These are phyloP conservation scores for Chaetoceros tenuissimus DNA, from an alignment of 108 stramenopile species.

Conservation along the genomic window DNA sequence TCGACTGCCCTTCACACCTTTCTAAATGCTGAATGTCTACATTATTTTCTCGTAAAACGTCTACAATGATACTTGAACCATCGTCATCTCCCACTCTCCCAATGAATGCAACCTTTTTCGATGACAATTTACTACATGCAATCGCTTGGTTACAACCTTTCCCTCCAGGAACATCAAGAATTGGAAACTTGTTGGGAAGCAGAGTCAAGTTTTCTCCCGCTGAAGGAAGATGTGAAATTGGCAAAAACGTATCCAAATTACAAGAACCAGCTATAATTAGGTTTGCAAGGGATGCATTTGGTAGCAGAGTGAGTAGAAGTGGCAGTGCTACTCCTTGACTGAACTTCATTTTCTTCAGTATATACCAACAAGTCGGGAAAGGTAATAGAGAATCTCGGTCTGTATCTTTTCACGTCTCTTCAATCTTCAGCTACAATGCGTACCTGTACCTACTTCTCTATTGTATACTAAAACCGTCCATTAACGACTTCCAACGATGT, in stretches of 20 bases:
- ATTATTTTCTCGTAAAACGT: constrained; percentile 21
- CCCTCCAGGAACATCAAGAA: constrained; percentile 62
- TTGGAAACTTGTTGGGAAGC: constrained; percentile 19
- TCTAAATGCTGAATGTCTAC: constrained; percentile 41
- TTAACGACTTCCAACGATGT: too few species aligned
- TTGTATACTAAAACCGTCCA: too few species aligned
- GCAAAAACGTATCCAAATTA: constrained; percentile 75
- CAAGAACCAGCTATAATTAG: constrained; percentile 65
- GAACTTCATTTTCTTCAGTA: too few species aligned
- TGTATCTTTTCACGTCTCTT: too few species aligned
- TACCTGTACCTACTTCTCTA: too few species aligned
- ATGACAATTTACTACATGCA: constrained; percentile 41
- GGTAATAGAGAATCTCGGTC: too few species aligned
- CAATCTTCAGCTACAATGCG: too few species aligned
- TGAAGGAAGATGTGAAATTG: constrained; percentile 48
- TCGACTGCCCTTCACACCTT: constrained; percentile 25
- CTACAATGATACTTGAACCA: constrained; percentile 28
- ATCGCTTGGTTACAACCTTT: constrained; percentile 83
- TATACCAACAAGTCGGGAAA: too few species aligned
- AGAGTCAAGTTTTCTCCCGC: constrained; percentile 74
- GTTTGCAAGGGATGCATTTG: background rate
- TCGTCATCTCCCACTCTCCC: constrained; percentile 68
- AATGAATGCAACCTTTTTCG: constrained; percentile 31
- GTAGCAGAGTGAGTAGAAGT: background rate
- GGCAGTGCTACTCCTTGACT: too few species aligned